Evolutionary conservation across 306 rosid genomes (phyloP), one percentile per base, ranked within the genome.

Genomic region (Glycyrrhiza uralensis): DNA sequence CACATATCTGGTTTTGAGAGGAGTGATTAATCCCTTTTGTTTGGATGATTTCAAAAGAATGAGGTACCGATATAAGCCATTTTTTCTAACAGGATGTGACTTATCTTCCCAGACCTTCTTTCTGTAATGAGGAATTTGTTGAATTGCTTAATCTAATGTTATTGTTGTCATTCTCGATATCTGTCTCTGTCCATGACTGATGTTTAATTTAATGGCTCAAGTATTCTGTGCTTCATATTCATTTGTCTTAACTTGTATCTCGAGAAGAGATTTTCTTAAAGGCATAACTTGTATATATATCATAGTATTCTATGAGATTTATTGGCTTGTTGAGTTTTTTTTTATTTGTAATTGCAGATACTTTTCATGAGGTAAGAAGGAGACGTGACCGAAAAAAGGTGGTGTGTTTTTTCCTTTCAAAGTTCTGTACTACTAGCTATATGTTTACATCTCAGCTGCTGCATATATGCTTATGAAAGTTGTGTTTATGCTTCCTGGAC

Each of bases 361-460:
- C 96, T 38, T 90, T 90, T 80, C 96, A 90, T 47, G 90, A 83
- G 81, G 92, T 90, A 22, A 84, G 77, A 66, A 80, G 80, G 66
- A 90, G 82, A 39, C 90, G 88, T 3, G 88, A 87, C 30, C 76
- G 92, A 75, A 90, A 69, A 62, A 89, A 90, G 82, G 92, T 85
- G 86, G 96, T 90, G 74, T n/a, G n/a, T n/a, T 19, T 50, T 64
- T 12, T 10, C 8, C 29, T 15, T 41, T 36, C 11, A 14, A 45
- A 24, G 56, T 29, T 51, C 57, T 26, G 29, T 26, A 1, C 18
- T 14, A 15, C 33, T 30, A 41, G 67, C 23, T 20, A 15, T 58
- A n/a, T n/a, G n/a, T n/a, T n/a, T n/a, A n/a, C n/a, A n/a, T n/a
- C n/a, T n/a, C n/a, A n/a, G n/a, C n/a, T n/a, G n/a, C n/a, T n/a